Conservation (phyloP, 1,284 basidiomycete genomes). For the Flammula alnicola region DNA sequence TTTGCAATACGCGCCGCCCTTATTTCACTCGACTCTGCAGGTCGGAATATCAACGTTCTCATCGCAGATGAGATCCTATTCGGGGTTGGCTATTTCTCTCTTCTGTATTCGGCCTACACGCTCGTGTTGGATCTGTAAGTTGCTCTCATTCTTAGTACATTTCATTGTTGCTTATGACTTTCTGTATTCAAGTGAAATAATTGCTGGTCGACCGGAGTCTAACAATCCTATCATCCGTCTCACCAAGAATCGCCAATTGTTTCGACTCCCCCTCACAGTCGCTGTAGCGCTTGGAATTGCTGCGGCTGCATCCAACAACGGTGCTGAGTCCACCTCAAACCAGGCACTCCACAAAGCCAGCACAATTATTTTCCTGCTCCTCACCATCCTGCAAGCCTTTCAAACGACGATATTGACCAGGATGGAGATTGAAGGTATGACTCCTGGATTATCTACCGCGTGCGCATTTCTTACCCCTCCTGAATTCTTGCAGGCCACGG, state of each 20-base stretch:
- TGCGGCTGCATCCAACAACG: not conserved
- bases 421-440: constrained; percentile 11
- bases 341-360: constrained; percentile 12
- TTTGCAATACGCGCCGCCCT: constrained; percentile 39
- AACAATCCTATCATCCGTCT: constrained; percentile 13
- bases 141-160: not conserved
- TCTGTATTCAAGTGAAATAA: constrained; percentile 6
- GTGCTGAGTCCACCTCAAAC: not conserved
- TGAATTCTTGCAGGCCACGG: constrained; percentile 1
- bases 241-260: constrained; percentile 18
- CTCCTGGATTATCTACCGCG: not conserved
- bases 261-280: constrained; percentile 10
- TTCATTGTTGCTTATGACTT: not conserved
- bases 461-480: not conserved
- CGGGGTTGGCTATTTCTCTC: constrained; percentile 42
- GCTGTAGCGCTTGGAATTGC: constrained; percentile 44
- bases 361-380: constrained; percentile 17
- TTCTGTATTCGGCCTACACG: constrained; percentile 44
- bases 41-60: constrained; percentile 30
- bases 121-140: constrained; percentile 41
- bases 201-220: not conserved
- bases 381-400: constrained; percentile 19
- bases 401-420: constrained; percentile 15
- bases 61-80: constrained; percentile 38
- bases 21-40: constrained; percentile 29